Evolutionary conservation across 108 stramenopile species (phyloP).

Genomic region (Pseudonitzschia pungens): DNA sequence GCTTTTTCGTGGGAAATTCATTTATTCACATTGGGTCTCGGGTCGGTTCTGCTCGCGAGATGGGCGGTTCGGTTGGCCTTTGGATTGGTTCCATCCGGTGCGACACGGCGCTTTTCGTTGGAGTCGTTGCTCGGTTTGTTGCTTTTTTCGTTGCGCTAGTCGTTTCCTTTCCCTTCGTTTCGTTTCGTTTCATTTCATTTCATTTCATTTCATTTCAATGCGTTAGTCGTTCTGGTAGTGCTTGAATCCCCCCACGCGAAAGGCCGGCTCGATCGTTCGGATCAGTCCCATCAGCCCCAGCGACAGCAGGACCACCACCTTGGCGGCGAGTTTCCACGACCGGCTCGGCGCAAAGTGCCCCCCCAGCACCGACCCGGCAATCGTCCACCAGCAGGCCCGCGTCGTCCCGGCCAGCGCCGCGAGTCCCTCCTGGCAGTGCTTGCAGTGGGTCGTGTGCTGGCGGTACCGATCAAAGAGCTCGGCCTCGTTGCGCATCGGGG

Average conservation of each 20-base stretch:
- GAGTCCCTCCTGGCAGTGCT: constrained; percentile 30
- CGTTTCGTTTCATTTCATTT: neutral
- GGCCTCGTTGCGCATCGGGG: neutral
- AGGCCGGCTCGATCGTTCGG: constrained; percentile 8
- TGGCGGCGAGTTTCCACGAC: neutral
- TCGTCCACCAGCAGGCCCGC: neutral
- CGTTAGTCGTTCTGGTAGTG: constrained; percentile 39
- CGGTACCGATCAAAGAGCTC: constrained; percentile 30
- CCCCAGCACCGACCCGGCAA: constrained; percentile 13
- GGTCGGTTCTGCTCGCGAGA: no score
- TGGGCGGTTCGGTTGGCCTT: no score
- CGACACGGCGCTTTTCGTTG: no score
- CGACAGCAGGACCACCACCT: neutral
- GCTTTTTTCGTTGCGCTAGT: no score
- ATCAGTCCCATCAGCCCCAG: constrained; percentile 10
- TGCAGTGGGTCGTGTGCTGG: constrained; percentile 35
- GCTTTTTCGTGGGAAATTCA: no score
- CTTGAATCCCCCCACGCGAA: constrained; percentile 25
- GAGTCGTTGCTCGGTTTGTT: no score
- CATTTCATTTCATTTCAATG: neutral
- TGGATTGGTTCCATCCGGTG: no score
- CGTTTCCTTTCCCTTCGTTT: no score
- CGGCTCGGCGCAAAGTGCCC: neutral
- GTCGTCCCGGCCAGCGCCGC: neutral
- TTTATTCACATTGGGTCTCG: no score